Conservation (phyloP, 179 eudicot genomes). For the Patellifolia procumbens region DNA sequence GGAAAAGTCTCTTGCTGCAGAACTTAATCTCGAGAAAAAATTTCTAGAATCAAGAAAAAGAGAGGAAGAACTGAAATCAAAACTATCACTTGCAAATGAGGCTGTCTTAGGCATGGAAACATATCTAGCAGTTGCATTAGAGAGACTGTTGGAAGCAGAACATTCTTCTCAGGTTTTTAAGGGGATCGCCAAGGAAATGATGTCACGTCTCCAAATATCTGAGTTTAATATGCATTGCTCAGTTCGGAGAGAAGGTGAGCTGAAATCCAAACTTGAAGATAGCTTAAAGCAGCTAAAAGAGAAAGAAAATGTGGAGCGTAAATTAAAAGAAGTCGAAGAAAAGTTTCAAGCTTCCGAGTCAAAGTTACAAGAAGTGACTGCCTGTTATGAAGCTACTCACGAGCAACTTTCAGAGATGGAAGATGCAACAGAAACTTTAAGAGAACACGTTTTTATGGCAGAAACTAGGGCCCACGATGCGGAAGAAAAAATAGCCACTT, state of each 20-base stretch:
- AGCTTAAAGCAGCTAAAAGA: constrained; percentile 46
- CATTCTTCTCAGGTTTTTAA: constrained; percentile 62
- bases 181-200: constrained; percentile 68
- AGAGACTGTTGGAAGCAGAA: constrained; percentile 73
- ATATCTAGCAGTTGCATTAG: constrained; percentile 67
- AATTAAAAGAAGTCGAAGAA: constrained; percentile 46
- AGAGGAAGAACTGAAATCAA: constrained; percentile 62
- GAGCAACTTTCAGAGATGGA: constrained; percentile 56
- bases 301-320: constrained; percentile 48
- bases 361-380: constrained; percentile 39
- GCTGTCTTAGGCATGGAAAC: constrained; percentile 56
- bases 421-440: constrained; percentile 43
- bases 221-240: constrained; percentile 55
- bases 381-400: constrained; percentile 43
- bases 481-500: constrained; percentile 54
- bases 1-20: constrained; percentile 70
- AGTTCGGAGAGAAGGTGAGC: constrained; percentile 53
- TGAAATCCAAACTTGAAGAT: constrained; percentile 44
- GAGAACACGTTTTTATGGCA: constrained; percentile 46
- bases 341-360: constrained; percentile 48
- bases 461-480: constrained; percentile 65
- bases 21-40: constrained; percentile 73
- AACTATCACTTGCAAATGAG: constrained; percentile 53
- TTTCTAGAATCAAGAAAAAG: constrained; percentile 51
- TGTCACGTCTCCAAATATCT: constrained; percentile 47